These are phyloP conservation scores for Komagataella phaffii DNA, from an alignment of 805 yeast species.

Conservation along the genomic window DNA sequence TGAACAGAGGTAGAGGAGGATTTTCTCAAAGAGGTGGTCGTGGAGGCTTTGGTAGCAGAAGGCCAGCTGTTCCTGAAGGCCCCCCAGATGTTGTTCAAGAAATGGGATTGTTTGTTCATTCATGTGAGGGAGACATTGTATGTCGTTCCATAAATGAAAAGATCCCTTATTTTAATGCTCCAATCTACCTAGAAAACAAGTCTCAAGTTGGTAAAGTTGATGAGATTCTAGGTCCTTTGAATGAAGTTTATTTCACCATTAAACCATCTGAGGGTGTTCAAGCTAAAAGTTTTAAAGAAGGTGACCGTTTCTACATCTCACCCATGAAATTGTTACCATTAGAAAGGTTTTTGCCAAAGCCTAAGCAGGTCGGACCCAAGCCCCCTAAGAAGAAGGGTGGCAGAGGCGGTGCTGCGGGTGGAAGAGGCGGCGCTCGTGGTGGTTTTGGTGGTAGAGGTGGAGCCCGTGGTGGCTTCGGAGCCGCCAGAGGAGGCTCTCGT, in stretches of 20 bases:
- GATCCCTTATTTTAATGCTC: conserved; percentile 97
- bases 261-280: conserved; percentile 95
- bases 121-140: conserved; percentile 95
- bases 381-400: conserved; percentile 58
- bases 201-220: conserved; percentile 95
- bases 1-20: conserved; percentile 64
- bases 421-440: conserved; percentile 27
- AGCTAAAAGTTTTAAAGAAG: conserved; percentile 84
- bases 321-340: conserved; percentile 91
- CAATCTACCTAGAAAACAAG: conserved; percentile 92
- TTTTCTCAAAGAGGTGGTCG: conserved; percentile 34
- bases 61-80: conserved; percentile 61
- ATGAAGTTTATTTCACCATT: conserved; percentile 95
- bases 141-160: conserved; percentile 91
- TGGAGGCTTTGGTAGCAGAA: conserved; percentile 56
- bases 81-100: conserved; percentile 94
- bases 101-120: conserved; percentile 86
- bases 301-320: conserved; percentile 92
- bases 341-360: conserved; percentile 95
- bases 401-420: conserved; percentile 36
- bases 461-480: conserved; percentile 20
- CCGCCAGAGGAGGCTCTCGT: conserved; percentile 27
- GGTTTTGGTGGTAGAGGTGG: conserved; percentile 30
- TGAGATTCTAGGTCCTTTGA: conserved; percentile 94
- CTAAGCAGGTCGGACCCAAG: conserved; percentile 77